Evolutionary conservation across 371 early-diverging fungal species (phyloP).

Genomic region (Mortierella sp.): DNA sequence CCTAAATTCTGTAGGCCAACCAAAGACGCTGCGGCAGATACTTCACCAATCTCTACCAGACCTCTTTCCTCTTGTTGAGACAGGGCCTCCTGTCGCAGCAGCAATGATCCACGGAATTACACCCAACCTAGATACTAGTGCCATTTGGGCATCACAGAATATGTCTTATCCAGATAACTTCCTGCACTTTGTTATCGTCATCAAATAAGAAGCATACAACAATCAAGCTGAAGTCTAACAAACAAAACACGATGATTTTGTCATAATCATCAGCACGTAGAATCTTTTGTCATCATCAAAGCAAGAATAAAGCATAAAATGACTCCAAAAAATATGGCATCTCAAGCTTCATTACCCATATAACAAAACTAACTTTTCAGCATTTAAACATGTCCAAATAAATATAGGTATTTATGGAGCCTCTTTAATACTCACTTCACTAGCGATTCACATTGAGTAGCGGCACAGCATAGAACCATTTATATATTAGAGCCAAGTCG

Average conservation of each 20-base stretch:
- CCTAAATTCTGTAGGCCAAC: constrained; percentile 20
- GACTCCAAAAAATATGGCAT: neutral
- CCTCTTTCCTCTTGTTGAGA: constrained; percentile 46
- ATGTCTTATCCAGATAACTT: constrained; percentile 81
- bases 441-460: no score
- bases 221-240: neutral
- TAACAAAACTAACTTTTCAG: no score
- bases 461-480: no score
- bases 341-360: no score
- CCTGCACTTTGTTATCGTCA: constrained; percentile 72
- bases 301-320: constrained; percentile 1
- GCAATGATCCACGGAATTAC: constrained; percentile 70
- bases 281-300: neutral
- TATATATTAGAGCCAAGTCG: no score
- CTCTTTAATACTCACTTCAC: no score
- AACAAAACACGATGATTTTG: neutral
- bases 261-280: no score
- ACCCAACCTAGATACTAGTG: constrained; percentile 70
- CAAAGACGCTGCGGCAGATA: constrained; percentile 41
- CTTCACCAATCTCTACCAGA: constrained; percentile 43
- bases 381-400: no score
- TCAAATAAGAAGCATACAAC: constrained; percentile 23
- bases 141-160: constrained; percentile 75
- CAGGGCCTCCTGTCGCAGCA: constrained; percentile 43
- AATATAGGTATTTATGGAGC: no score